Conservation (phyloP, 2,329 filamentous ascomycete species). For the Rutstroemia sp. region DNA sequence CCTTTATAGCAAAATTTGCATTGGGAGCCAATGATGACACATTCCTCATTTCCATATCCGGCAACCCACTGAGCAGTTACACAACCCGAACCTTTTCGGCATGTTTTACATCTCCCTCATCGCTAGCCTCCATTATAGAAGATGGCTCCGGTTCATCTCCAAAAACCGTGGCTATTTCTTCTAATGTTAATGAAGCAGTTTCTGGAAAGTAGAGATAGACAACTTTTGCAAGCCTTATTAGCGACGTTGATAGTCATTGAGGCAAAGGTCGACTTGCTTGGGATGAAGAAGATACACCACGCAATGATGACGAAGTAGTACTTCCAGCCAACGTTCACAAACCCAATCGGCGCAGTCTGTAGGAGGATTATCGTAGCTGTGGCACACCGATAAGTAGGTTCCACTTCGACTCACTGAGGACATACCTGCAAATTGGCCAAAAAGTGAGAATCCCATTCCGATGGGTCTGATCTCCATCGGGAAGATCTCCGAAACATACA, state of each 20-base stretch:
- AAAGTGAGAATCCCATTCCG: conserved; percentile 1
- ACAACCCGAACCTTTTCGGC: no score
- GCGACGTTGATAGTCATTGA: conserved; percentile 16
- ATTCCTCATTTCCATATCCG: no score
- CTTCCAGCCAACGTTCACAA: conserved; percentile 13
- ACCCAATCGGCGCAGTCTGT: conserved; percentile 4
- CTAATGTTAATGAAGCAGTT: conserved; percentile 26
- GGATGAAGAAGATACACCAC: conserved; percentile 20
- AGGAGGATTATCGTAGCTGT: conserved; percentile 3
- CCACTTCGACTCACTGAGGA: background rate
- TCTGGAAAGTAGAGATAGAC: background rate
- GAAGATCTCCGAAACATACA: conserved; percentile 31
- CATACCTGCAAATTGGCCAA: background rate
- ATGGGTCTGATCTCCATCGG: conserved; percentile 27
- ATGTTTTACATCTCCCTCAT: no score
- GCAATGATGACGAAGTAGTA: conserved; percentile 17
- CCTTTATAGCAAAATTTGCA: no score
- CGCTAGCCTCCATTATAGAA: no score
- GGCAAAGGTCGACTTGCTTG: conserved; percentile 19
- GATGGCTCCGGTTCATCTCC: conserved; percentile 16
- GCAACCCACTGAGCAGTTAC: no score
- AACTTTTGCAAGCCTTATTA: background rate
- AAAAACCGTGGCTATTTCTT: conserved; percentile 28
- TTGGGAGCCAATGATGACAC: no score
- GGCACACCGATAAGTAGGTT: background rate